Evolutionary conservation across 495 filamentous ascomycete genomes (phyloP), one percentile per base, ranked within the genome.

Genomic region (Beverwykella pulmonaria): DNA sequence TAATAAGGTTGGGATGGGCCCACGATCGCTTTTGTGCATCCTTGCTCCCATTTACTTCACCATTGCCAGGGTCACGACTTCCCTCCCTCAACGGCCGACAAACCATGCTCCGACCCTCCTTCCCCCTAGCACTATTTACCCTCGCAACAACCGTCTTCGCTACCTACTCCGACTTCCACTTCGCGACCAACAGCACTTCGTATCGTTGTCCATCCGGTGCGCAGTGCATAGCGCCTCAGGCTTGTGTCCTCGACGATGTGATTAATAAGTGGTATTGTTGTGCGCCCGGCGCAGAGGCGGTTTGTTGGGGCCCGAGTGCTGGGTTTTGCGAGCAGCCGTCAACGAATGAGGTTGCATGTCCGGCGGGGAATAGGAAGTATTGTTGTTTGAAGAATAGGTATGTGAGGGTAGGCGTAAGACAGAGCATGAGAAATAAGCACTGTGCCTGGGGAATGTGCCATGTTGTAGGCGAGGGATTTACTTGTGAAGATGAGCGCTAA

Each of bases 251-350:
- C n/a, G 57, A 60, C 17, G 25, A 6, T 14, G 1, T 34, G 9
- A 22, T 60, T 2, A 22, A 60, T 29, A 60, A 60, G 25, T 30
- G 15, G 22, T 60, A 60, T 29, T 60, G 57, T 22, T 60, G 57
- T 50, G 29, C 22, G n/a, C 12, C 15, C 9, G 57, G 25, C 8
- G 14, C 4, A 12, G 57, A 50, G 27, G 39, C 41, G 12, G 44
- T 60, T 1, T 60, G 57, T 19, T 60, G 20, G 23, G 19, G n/a
- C 4, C 5, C 4, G 15, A 22, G 10, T 22, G 22, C 57, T 1
- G 25, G 17, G 9, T 60, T n/a, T 59, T 6, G 12, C 20, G 55
- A 8, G 2, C 5, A 7, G 7, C 30, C n/a, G 25, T 44, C 39
- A n/a, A 10, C 9, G 8, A 15, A 15, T 12, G 39, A 44, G 39